Conservation (phyloP, 2,329 filamentous ascomycete species). For the Penicillium corylophilum region DNA sequence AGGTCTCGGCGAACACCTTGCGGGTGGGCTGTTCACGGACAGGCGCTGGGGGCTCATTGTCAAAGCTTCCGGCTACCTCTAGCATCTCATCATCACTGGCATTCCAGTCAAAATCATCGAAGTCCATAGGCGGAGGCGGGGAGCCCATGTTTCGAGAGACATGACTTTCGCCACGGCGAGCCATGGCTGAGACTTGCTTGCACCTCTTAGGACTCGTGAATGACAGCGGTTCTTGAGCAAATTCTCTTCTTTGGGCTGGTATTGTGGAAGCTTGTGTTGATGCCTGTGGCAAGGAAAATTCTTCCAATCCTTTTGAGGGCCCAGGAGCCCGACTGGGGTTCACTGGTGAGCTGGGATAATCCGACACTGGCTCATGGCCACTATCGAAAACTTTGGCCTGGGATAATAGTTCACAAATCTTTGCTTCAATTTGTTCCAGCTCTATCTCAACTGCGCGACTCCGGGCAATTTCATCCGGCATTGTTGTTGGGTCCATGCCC, state of each 20-base stretch:
- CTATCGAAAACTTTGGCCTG: constrained; percentile 29
- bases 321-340: neutral
- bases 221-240: constrained; percentile 1
- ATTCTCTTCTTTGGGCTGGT: neutral
- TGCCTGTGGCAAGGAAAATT: neutral
- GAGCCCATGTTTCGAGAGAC: constrained; percentile 46
- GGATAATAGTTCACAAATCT: constrained; percentile 35
- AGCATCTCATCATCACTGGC: constrained; percentile 48
- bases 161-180: constrained; percentile 23
- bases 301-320: neutral
- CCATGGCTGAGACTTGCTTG: constrained; percentile 15
- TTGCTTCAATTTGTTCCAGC: constrained; percentile 34
- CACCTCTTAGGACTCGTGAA: constrained; percentile 4
- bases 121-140: constrained; percentile 22
- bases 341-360: neutral
- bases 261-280: constrained; percentile 1
- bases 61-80: constrained; percentile 41
- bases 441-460: constrained; percentile 34
- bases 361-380: constrained; percentile 2
- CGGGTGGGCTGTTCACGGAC: constrained; percentile 23
- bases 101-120: constrained; percentile 45
- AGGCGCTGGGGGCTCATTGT: constrained; percentile 25
- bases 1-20: constrained; percentile 43
- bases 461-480: constrained; percentile 35
- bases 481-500: constrained; percentile 31